Evolutionary conservation across 164 flowering plant genomes (phyloP).

Genomic region (Nymphaea thermarum): DNA sequence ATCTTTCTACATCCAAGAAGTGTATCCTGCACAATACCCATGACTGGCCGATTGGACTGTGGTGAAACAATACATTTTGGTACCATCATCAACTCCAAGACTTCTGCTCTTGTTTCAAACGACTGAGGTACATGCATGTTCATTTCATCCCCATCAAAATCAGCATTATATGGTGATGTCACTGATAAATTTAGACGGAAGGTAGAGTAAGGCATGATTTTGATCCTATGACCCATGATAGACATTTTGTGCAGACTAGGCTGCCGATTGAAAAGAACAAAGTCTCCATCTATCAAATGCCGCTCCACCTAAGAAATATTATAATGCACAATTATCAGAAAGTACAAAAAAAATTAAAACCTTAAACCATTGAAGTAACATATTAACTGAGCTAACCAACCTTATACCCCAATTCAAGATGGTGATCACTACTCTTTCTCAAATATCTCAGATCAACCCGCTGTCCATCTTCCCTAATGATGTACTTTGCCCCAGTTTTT

Average conservation of each 20-base stretch:
- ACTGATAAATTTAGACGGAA: slow-evolving; percentile 92
- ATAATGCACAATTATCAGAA: not conserved
- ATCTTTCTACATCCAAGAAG: slow-evolving; percentile 94
- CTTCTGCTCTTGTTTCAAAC: slow-evolving; percentile 98
- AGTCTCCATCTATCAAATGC: slow-evolving; percentile 93
- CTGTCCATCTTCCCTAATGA: slow-evolving; percentile 96
- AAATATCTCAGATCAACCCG: slow-evolving; percentile 96
- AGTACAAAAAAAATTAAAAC: not conserved
- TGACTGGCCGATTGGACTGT: slow-evolving; percentile 90
- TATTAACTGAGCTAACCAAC: slow-evolving; percentile 10
- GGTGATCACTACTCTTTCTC: slow-evolving; percentile 97
- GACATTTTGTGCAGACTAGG: slow-evolving; percentile 99
- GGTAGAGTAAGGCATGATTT: slow-evolving; percentile 98
- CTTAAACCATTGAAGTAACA: not conserved
- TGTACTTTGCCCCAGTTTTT: slow-evolving; percentile 97
- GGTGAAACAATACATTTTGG: slow-evolving; percentile 99
- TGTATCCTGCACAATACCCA: slow-evolving; percentile 99
- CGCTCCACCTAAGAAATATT: slow-evolving; percentile 77
- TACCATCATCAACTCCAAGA: slow-evolving; percentile 97
- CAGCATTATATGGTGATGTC: slow-evolving; percentile 98
- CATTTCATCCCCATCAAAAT: slow-evolving; percentile 99
- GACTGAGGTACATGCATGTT: slow-evolving; percentile 99
- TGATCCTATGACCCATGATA: slow-evolving; percentile 97
- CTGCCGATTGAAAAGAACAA: slow-evolving; percentile 89
- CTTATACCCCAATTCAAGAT: slow-evolving; percentile 98